Base-by-base conservation (phyloP, 2,329 filamentous ascomycete species). In the Pyrenophora graminea region DNA sequence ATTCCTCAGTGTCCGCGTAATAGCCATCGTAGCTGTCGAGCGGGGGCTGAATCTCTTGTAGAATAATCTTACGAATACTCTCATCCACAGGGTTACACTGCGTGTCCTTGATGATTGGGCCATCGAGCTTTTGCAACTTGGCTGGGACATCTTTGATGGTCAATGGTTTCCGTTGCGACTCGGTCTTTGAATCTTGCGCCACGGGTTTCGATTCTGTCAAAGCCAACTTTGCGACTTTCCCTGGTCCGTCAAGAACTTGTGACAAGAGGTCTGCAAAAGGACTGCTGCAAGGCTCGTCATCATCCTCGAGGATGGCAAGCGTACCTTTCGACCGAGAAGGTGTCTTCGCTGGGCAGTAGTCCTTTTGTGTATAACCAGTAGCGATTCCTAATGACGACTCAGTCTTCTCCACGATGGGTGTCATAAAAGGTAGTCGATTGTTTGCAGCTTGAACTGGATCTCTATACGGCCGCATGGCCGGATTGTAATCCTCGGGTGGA, bases 371-470 rank as follows among this genome's bases (percentile, higher is more conserved):
- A 44, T 63, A 63, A 45, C 59, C 63, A 23, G 72, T 74, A 36
- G 65, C 67, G 45, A 71, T 64, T 31, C 87, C 87, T 4, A 97
- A 76, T 0, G 92, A 97, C 9, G 87, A 89, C 74, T 99, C 94
- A 0, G 94, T 99, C 64, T 91, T 87, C 73, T 99, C 94, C 1
- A 94, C 93, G 60, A 99, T 99, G 1, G 94, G 94, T 0, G 94
- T 99, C 94, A 99, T 97, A 72, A 97, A 99, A 3, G 93, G 94
- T 8, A 97, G 80, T 47, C 92, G 87, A 74, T 92, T 96, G 67
- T 97, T 95, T 53, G 91, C 91, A 72, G 87, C 81, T 70, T 91
- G 83, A 31, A 78, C 82, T 67, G 90, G 85, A 73, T 96, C 89
- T 68, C 91, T 86, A 80, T 88, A 96, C 51, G 90, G 89, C 40